These are phyloP conservation scores for Kuraishia piskuri DNA, from an alignment of 805 yeast species.

Conservation along the genomic window DNA sequence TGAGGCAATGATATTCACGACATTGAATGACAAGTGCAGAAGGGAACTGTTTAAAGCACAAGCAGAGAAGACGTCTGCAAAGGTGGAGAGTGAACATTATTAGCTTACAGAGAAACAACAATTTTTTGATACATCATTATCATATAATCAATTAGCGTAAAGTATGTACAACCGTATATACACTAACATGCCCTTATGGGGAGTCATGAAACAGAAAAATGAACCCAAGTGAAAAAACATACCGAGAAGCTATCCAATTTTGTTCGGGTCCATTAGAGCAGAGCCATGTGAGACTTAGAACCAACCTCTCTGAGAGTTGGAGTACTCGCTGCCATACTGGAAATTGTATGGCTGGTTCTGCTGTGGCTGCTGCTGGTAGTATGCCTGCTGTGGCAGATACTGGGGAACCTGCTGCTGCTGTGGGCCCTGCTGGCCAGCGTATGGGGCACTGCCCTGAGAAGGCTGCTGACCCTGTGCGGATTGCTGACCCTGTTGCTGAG, in stretches of 20 bases:
- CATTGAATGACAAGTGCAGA: too few relatives aligned
- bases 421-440: slow-evolving; percentile 3
- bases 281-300: background rate
- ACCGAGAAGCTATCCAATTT: background rate
- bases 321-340: slow-evolving; percentile 6
- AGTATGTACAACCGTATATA: background rate
- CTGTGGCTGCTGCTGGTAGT: slow-evolving; percentile 6
- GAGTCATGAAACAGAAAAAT: background rate
- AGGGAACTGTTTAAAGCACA: too few relatives aligned
- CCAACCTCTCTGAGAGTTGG: background rate
- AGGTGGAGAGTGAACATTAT: too few relatives aligned
- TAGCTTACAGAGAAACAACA: background rate
- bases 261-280: background rate
- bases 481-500: slow-evolving; percentile 4
- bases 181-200: background rate
- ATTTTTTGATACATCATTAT: background rate
- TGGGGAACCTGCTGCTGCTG: slow-evolving; percentile 6
- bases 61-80: too few relatives aligned
- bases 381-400: slow-evolving; percentile 2
- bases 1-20: too few relatives aligned
- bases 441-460: slow-evolving; percentile 1
- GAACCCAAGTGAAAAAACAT: background rate
- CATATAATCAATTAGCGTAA: background rate
- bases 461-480: slow-evolving; percentile 5
- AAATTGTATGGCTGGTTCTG: slow-evolving; percentile 9